Evolutionary conservation across 75 land plant genomes (phyloP), one percentile per base, ranked within the genome.

Genomic region (Pinus albicaulis): DNA sequence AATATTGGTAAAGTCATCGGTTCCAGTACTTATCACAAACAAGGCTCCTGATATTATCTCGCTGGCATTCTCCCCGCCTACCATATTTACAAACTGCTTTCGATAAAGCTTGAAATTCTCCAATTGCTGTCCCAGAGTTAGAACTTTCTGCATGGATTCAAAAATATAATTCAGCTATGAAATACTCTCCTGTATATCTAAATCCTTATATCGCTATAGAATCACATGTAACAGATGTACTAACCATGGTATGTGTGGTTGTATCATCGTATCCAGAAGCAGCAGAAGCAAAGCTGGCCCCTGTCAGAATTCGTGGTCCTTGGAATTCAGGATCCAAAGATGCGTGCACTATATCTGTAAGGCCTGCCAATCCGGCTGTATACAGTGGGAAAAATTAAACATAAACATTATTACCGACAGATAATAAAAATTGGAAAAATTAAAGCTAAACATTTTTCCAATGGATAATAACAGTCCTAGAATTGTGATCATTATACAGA

Each of bases 121-220:
- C n/a, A 89, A 58, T 77, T 95, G 98, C 74, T 77, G 72, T 0
- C 76, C 76, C 75, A 95, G 75, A n/a, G 90, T 61, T 25, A 88
- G 57, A 26, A 86, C 87, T 25, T 75, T 64, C 41, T 64, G 68
- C 63, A 61, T 23, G 25, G 11, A 24, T 14, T 24, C 23, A 61
- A 61, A 25, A 22, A 3, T 1, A 38, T 38, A 5, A 5, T 38
- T 5, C 5, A 38, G 41, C 6, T 4, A 5, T 38, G 41, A 38
- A 38, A 38, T 38, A 5, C 0, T 5, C 5, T 38, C 5, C 41
- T 38, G 0, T 38, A 38, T 38, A 38, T 38, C 6, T 38, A 38
- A 38, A 38, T 5, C 41, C 6, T 38, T 38, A 38, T 38, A 0
- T 4, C 41, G 41, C 0, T 38, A 5, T 38, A 38, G 6, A 6